Base-by-base conservation (phyloP, 768 basidiomycete species). In the Termitomyces sp. region DNA sequence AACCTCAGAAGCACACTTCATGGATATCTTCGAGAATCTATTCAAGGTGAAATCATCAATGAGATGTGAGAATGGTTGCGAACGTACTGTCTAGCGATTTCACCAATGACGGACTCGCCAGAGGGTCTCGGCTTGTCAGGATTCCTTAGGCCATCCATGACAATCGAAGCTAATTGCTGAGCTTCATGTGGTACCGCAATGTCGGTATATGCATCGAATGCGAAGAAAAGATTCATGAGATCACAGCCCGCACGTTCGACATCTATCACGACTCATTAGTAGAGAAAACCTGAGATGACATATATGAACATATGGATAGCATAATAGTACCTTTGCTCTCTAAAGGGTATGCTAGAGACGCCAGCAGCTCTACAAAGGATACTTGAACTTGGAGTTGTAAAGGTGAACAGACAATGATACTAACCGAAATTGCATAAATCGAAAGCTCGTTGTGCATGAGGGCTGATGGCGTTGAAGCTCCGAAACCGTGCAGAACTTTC, bases 191-290 rank as follows among this genome's bases (percentile, higher is more conserved):
- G 71, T 32, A 71, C 63, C 0, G 71, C 72, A 15, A 76, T 69
- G 67, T 86, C 84, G 4, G 81, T 77, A 61, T 79, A 76, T 65
- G 83, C 80, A 65, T 85, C 84, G 64, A 79, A 73, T 47, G 83
- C 60, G 63, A 81, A 84, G 66, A 82, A 76, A 8, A 83, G 62
- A 45, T 80, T 76, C 80, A 85, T 83, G 54, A 84, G 68, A 60
- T 84, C 83, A 56, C 82, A 81, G 9, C 71, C 75, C 11, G 74
- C 70, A 17, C 79, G 73, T 32, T 46, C 67, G 50, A 65, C 71
- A 32, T 68, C 73, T 72, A 52, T 34, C 11, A 50, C 6, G 25
- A 25, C 25, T 1, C 25, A 25, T 25, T 25, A 37, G 9, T 12
- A 37, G 36, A n/a, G 9, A 7, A 20, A 14, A 29, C 31, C 12